These are phyloP conservation scores for Pterocarpus macrocarpus DNA, from an alignment of 306 rosid genomes.

Conservation along the genomic window DNA sequence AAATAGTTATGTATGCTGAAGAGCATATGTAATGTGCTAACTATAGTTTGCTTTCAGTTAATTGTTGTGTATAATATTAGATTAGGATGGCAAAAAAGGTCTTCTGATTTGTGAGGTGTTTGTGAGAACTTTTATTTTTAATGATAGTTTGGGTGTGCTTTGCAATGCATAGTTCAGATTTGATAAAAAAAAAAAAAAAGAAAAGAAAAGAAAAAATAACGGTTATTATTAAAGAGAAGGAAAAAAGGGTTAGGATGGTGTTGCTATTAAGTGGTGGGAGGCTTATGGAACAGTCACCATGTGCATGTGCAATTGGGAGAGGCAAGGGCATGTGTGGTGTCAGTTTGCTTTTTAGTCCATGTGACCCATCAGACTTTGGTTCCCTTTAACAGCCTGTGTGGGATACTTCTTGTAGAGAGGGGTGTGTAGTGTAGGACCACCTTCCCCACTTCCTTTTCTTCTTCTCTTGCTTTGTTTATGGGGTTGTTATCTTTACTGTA, in stretches of 20 bases:
- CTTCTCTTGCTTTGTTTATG: conserved; percentile 51
- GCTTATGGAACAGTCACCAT: conserved; percentile 69
- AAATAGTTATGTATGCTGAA: conserved; percentile 40
- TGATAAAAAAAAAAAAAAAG: conserved; percentile 7
- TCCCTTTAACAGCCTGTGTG: conserved; percentile 82
- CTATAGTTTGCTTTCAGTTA: conserved; percentile 48
- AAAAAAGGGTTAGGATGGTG: conserved; percentile 43
- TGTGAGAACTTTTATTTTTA: conserved; percentile 41
- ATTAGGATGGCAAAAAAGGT: conserved; percentile 19
- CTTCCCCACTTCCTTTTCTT: conserved; percentile 11
- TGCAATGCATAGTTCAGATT: conserved; percentile 35
- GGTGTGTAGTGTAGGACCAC: conserved; percentile 65
- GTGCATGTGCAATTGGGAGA: conserved; percentile 72
- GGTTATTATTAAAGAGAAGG: conserved; percentile 29
- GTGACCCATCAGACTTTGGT: conserved; percentile 75
- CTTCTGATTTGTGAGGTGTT: conserved; percentile 58
- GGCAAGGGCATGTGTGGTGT: conserved; percentile 92
- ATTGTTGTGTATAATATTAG: conserved; percentile 64
- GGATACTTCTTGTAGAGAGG: conserved; percentile 50
- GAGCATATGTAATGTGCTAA: conserved; percentile 65
- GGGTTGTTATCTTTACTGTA: conserved; percentile 51
- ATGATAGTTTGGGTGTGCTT: conserved; percentile 55
- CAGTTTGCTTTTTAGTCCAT: conserved; percentile 88
- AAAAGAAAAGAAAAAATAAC: neutral
- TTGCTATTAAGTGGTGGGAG: conserved; percentile 52